Conservation (phyloP, 306 rosid genomes). For the Acacia crassicarpa region DNA sequence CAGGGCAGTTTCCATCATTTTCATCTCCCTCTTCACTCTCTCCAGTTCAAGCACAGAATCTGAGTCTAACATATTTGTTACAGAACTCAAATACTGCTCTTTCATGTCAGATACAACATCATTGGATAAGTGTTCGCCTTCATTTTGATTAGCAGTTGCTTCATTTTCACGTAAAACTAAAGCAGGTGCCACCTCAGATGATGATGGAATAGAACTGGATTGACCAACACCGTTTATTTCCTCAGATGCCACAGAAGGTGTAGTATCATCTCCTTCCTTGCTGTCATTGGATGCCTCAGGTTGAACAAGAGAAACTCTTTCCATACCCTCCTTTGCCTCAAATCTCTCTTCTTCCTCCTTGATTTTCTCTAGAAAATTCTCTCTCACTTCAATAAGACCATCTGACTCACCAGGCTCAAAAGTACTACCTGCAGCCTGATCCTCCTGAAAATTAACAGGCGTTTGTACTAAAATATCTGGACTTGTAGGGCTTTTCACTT, state of each 20-base stretch:
- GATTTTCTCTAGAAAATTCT: conserved; percentile 30
- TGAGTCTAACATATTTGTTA: conserved; percentile 40
- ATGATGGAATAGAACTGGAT: conserved; percentile 40
- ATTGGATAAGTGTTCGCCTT: conserved; percentile 37
- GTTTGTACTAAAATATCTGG: conserved; percentile 31
- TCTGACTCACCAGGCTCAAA: conserved; percentile 20
- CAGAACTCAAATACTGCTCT: conserved; percentile 51
- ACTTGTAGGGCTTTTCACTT: conserved; percentile 29
- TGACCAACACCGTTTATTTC: conserved; percentile 35
- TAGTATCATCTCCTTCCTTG: conserved; percentile 32
- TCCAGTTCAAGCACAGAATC: conserved; percentile 63
- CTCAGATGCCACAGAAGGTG: conserved; percentile 22
- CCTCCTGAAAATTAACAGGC: conserved; percentile 31
- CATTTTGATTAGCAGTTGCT: conserved; percentile 38
- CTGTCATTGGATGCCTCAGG: conserved; percentile 31
- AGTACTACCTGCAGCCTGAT: conserved; percentile 40
- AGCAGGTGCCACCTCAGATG: conserved; percentile 37
- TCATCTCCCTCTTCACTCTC: conserved; percentile 76
- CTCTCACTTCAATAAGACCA: conserved; percentile 39
- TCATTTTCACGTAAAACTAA: conserved; percentile 46
- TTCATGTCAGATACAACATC: conserved; percentile 43
- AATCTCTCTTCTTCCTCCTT: conserved; percentile 31
- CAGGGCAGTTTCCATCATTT: conserved; percentile 95
- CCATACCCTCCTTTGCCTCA: conserved; percentile 40
- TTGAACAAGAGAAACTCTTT: conserved; percentile 32